Evolutionary conservation across 2,329 filamentous ascomycete species (phyloP).

Genomic region (Fusarium chaquense): DNA sequence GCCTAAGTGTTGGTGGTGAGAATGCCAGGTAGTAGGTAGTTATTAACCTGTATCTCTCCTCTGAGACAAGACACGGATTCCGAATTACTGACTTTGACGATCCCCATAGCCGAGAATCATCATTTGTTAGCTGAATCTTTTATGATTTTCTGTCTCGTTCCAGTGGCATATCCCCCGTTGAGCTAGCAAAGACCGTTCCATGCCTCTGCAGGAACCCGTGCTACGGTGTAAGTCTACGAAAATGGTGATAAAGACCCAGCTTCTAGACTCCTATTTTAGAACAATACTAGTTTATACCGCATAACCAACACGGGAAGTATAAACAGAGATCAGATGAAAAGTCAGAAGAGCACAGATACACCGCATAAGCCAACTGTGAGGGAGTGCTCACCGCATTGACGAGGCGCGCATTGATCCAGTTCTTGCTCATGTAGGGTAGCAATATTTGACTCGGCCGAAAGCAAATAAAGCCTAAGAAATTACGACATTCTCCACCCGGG

Average conservation of each 20-base stretch:
- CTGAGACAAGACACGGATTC: conserved; percentile 6
- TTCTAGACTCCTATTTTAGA: background rate
- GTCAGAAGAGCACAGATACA: background rate
- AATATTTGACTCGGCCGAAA: conserved; percentile 34
- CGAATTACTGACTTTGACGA: background rate
- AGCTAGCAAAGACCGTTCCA: background rate
- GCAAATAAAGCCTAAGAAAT: conserved; percentile 18
- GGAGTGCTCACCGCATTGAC: background rate
- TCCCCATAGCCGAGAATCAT: background rate
- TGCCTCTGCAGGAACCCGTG: conserved; percentile 9
- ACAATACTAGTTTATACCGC: background rate
- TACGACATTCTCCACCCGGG: conserved; percentile 15
- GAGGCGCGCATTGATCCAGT: background rate
- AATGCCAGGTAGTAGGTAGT: background rate
- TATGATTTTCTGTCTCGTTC: background rate
- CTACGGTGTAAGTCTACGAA: background rate
- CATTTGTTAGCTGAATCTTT: background rate
- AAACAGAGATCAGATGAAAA: background rate
- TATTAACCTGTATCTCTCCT: background rate
- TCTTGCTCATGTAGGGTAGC: conserved; percentile 30
- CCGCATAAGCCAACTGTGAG: background rate
- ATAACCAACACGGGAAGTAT: background rate
- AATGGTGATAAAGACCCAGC: background rate
- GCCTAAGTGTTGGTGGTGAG: background rate
- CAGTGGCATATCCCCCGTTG: background rate